These are phyloP conservation scores for Acacia pycnantha DNA, from an alignment of 331 rosid species.

Conservation along the genomic window DNA sequence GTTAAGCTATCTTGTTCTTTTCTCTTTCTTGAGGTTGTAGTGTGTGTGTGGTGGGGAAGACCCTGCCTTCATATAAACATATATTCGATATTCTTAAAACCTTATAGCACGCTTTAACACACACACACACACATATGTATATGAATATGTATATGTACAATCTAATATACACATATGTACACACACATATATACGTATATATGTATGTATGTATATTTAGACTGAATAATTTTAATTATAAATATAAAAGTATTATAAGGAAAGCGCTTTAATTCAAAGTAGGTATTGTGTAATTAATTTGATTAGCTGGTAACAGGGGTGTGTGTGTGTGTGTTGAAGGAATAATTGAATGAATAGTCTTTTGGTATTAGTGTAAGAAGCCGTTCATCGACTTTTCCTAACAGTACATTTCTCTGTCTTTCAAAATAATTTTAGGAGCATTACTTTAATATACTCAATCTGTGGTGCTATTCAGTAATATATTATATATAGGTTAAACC, in stretches of 20 bases:
- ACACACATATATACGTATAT: too few species aligned
- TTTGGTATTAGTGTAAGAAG: not conserved
- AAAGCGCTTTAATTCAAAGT: constrained; percentile 1
- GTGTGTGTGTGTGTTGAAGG: not conserved
- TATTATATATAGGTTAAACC: not conserved
- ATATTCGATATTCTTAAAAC: not conserved
- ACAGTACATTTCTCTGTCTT: not conserved
- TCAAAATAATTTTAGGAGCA: not conserved
- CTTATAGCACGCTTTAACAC: not conserved
- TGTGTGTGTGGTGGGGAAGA: constrained; percentile 3
- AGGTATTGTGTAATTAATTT: not conserved
- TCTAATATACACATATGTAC: not conserved
- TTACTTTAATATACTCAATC: not conserved
- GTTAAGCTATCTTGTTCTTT: constrained; percentile 25
- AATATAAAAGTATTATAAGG: constrained; percentile 2
- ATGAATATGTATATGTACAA: too few species aligned
- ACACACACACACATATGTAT: too few species aligned
- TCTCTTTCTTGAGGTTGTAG: not conserved
- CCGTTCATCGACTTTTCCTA: not conserved
- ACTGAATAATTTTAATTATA: not conserved
- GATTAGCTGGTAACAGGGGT: not conserved
- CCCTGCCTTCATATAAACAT: constrained; percentile 15
- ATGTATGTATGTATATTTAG: too few species aligned
- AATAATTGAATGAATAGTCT: not conserved
- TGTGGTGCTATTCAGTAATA: not conserved